A percentile compares a stretch with the other conserved stretches of the same genome.
Conservation (phyloP, 257 asterid species). For the Avicennia marina region DNA sequence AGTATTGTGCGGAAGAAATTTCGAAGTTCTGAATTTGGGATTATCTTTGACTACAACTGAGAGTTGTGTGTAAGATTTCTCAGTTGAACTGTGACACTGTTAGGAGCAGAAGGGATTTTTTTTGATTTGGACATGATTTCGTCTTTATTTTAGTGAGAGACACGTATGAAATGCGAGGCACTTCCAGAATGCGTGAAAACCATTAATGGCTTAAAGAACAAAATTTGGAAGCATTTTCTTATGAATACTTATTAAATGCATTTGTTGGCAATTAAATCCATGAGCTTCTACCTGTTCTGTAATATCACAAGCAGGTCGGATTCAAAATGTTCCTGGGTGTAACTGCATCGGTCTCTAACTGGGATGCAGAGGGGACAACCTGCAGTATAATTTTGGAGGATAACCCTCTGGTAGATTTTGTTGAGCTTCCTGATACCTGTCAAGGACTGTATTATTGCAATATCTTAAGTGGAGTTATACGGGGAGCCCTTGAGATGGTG, state of each 20-base stretch:
- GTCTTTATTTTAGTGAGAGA: neutral
- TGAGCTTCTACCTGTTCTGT: neutral
- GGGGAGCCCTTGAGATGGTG: constrained; percentile 98
- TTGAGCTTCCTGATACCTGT: constrained; percentile 96
- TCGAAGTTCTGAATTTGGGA: neutral
- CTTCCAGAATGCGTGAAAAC: neutral
- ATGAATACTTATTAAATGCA: neutral
- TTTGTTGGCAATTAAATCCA: neutral
- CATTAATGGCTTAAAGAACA: too few relatives aligned
- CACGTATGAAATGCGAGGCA: neutral
- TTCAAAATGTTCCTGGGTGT: constrained; percentile 83
- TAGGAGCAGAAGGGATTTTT: neutral
- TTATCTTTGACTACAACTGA: too few relatives aligned
- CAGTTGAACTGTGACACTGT: neutral
- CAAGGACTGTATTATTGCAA: constrained; percentile 96
- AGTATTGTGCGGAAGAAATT: neutral
- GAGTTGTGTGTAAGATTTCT: neutral
- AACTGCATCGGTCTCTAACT: constrained; percentile 62
- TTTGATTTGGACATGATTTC: neutral
- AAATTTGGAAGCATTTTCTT: neutral
- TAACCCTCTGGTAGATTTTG: constrained; percentile 93
- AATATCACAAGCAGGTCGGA: constrained; percentile 44
- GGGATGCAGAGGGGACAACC: constrained; percentile 91
- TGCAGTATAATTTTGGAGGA: constrained; percentile 94
- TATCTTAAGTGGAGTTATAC: constrained; percentile 83